Percentiles rank a stretch among this genome's conserved stretches.
Evolutionary conservation across 345 rosid genomes (phyloP).

Genomic region (Jatropha curcas): DNA sequence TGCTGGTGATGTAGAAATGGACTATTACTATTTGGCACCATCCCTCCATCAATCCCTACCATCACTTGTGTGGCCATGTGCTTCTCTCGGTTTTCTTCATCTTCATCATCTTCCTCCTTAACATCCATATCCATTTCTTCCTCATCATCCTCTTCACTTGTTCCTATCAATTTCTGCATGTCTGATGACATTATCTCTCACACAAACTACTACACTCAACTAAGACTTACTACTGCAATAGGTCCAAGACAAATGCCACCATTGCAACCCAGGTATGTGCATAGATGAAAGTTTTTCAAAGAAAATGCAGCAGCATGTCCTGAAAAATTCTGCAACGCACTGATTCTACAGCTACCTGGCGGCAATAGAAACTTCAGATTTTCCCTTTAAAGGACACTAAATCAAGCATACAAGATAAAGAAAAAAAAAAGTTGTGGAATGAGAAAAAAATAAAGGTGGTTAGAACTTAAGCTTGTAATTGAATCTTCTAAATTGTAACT

Average conservation of each 20-base stretch:
- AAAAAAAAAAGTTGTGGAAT: neutral
- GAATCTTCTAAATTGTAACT: neutral
- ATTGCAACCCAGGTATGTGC: slow-evolving; percentile 16
- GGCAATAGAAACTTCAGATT: slow-evolving; percentile 21
- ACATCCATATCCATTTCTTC: slow-evolving; percentile 90
- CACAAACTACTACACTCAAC: slow-evolving; percentile 19
- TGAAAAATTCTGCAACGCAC: slow-evolving; percentile 9
- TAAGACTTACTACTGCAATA: slow-evolving; percentile 23
- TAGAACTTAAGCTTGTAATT: neutral
- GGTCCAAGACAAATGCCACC: slow-evolving; percentile 23
- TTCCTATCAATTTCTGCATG: slow-evolving; percentile 68
- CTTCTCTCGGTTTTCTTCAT: slow-evolving; percentile 55
- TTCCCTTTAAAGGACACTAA: neutral
- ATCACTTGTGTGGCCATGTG: slow-evolving; percentile 42
- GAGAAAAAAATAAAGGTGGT: neutral
- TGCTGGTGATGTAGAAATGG: slow-evolving; percentile 65
- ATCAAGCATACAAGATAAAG: neutral
- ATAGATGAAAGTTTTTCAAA: slow-evolving; percentile 21
- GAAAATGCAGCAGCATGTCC: slow-evolving; percentile 19
- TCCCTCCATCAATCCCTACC: slow-evolving; percentile 46
- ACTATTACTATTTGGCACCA: slow-evolving; percentile 46
- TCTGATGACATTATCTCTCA: slow-evolving; percentile 67
- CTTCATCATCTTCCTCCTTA: slow-evolving; percentile 80
- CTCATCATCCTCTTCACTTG: slow-evolving; percentile 90
- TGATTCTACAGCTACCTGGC: slow-evolving; percentile 21